phyloP scores from a whole-genome alignment of 192 early-diverging fungal genomes.

The Rhizophagus clarus region DNA sequence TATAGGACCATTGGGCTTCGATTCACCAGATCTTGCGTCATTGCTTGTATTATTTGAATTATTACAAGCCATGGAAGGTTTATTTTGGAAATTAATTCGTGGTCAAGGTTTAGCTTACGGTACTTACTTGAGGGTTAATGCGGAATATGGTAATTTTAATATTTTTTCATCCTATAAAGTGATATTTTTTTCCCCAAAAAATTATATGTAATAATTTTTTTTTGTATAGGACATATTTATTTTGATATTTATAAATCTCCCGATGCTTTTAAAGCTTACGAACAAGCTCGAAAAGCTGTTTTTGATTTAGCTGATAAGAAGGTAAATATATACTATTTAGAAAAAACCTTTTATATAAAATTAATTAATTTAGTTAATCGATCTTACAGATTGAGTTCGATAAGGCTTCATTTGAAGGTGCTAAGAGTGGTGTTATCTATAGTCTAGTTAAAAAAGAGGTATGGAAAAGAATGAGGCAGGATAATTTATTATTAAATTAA shows the following conservation, averaged over 20 bases:
- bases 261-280: constrained; percentile 55
- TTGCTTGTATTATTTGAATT: constrained; percentile 57
- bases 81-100: constrained; percentile 65
- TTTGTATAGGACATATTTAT: constrained; percentile 39
- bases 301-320: constrained; percentile 50
- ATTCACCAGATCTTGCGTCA: constrained; percentile 56
- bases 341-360: neutral
- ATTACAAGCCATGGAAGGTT: constrained; percentile 58
- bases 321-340: constrained; percentile 22
- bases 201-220: too few relatives aligned
- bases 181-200: neutral
- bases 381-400: constrained; percentile 38
- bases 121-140: constrained; percentile 44
- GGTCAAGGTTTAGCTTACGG: constrained; percentile 61
- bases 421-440: constrained; percentile 61
- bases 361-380: neutral
- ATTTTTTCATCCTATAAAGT: neutral
- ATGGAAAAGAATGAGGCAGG: neutral
- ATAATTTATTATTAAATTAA: neutral
- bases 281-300: constrained; percentile 53
- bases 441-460: constrained; percentile 50
- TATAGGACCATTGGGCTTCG: constrained; percentile 46
- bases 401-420: constrained; percentile 52
- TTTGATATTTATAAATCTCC: constrained; percentile 57
- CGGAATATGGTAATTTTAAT: constrained; percentile 42